Base-by-base conservation (phyloP, 164 flowering plant genomes). In the Vitis cinerea region DNA sequence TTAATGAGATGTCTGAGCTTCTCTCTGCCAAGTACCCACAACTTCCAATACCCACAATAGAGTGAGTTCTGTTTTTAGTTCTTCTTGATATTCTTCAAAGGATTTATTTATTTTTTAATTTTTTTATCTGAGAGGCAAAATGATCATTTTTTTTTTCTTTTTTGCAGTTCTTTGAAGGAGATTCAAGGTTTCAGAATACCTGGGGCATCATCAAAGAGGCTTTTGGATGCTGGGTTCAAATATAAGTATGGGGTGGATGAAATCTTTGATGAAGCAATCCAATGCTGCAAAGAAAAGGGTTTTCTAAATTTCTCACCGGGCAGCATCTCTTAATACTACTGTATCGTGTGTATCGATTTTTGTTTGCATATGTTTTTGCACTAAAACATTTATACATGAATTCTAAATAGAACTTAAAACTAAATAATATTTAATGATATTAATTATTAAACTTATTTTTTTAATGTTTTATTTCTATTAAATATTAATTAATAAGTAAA, bases 211-310 rank as follows among this genome's bases (percentile, higher is more conserved):
- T 74, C 91, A 5, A 75, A 81, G 82, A 89, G 86, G 72, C 81
- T 87, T 0, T 7, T 78, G 66, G 86, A 79, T 70, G 11, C 77
- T 51, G 91, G 94, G 16, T 89, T 86, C 75, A 59, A 84, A 59
- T 59, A 23, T 1, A 74, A 77, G 62, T 72, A 83, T 51, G 81
- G 85, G 3, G 54, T 82, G 0, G 83, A 86, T 9, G 91, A 86
- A 7, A 89, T 87, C 83, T 82, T 71, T 47, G 73, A 71, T 17
- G 77, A 50, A 13, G 76, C 81, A 29, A 69, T 81, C 10, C 68
- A 71, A 53, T 67, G 74, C 63, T 81, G 82, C 78, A 71, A 66
- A 47, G 71, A 71, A 4, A 78, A 69, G 44, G 79, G 77, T 11
- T 75, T 30, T 61, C 75, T 23, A 23, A 23, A 23, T 23, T 23